phyloP scores from a whole-genome alignment of 805 yeast genomes.

The Danielia oregonensis region DNA sequence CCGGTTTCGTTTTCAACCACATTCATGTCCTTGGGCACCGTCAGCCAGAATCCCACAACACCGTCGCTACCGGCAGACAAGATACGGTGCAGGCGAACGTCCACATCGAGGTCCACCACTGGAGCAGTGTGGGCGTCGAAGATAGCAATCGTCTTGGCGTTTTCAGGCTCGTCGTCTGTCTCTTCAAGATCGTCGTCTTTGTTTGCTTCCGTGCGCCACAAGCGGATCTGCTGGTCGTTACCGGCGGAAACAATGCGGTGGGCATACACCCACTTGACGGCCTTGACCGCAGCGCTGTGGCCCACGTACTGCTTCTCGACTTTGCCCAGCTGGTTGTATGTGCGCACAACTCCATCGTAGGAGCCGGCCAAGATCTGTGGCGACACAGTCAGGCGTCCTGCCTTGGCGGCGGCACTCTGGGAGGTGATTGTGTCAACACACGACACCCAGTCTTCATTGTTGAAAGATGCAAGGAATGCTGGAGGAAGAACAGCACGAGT shows the following conservation, averaged over 20 bases:
- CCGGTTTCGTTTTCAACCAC: conserved; percentile 27
- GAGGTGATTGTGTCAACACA: conserved; percentile 55
- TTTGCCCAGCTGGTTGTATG: conserved; percentile 79
- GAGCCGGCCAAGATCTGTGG: conserved; percentile 79
- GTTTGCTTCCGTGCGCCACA: conserved; percentile 73
- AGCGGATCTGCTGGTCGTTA: conserved; percentile 80
- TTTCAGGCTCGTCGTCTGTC: conserved; percentile 39
- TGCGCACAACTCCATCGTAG: conserved; percentile 90
- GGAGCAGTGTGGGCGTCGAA: conserved; percentile 89
- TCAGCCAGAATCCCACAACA: conserved; percentile 83
- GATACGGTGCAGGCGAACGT: conserved; percentile 52
- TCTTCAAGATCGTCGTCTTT: conserved; percentile 31
- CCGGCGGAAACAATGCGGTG: conserved; percentile 81
- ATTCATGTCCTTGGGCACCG: conserved; percentile 77
- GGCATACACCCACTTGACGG: conserved; percentile 74
- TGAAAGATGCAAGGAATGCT: conserved; percentile 80
- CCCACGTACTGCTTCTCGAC: conserved; percentile 80
- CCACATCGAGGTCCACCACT: conserved; percentile 71
- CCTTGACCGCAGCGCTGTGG: conserved; percentile 81
- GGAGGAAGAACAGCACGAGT: conserved; percentile 94
- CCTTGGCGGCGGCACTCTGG: conserved; percentile 19
- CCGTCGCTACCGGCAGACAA: conserved; percentile 84
- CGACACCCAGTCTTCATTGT: conserved; percentile 95
- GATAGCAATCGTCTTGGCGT: conserved; percentile 77
- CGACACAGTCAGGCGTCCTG: conserved; percentile 19